A percentile compares a stretch with the other conserved stretches of the same genome.
These are phyloP conservation scores for Trichoderma sp. DNA, from an alignment of 2,329 filamentous ascomycete species.

Conservation along the genomic window DNA sequence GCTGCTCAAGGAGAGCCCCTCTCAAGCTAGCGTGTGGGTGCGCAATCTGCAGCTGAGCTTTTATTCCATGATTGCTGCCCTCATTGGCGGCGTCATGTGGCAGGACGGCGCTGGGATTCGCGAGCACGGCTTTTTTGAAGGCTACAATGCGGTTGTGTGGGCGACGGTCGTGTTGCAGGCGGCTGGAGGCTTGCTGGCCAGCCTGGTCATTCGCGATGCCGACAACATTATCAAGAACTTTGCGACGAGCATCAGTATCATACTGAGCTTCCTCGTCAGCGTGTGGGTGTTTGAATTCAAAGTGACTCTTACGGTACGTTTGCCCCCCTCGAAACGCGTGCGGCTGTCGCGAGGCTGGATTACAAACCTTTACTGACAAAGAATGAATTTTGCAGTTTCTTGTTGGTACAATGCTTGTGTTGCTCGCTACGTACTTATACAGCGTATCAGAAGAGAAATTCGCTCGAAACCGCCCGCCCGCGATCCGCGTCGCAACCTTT, in stretches of 20 bases:
- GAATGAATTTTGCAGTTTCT: conserved; percentile 63
- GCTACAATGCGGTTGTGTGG: conserved; percentile 93
- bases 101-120: conserved; percentile 83
- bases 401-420: conserved; percentile 72
- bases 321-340: neutral
- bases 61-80: conserved; percentile 86
- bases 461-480: conserved; percentile 50
- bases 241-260: conserved; percentile 86
- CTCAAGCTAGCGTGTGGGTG: conserved; percentile 80
- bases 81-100: conserved; percentile 81
- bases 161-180: conserved; percentile 79
- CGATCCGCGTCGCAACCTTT: conserved; percentile 68
- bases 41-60: conserved; percentile 93
- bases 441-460: conserved; percentile 60
- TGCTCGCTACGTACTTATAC: conserved; percentile 83
- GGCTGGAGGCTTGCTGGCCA: conserved; percentile 74
- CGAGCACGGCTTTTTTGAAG: conserved; percentile 85
- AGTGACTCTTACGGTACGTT: conserved; percentile 66
- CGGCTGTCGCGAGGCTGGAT: neutral
- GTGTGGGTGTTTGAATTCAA: conserved; percentile 81
- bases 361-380: neutral
- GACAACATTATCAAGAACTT: conserved; percentile 89
- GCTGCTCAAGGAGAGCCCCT: conserved; percentile 79
- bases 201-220: conserved; percentile 40
- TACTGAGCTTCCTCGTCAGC: conserved; percentile 82